Percentiles rank a stretch among this genome's conserved stretches.
Conservation (phyloP, 257 asterid species). For the Fraxinus excelsior region DNA sequence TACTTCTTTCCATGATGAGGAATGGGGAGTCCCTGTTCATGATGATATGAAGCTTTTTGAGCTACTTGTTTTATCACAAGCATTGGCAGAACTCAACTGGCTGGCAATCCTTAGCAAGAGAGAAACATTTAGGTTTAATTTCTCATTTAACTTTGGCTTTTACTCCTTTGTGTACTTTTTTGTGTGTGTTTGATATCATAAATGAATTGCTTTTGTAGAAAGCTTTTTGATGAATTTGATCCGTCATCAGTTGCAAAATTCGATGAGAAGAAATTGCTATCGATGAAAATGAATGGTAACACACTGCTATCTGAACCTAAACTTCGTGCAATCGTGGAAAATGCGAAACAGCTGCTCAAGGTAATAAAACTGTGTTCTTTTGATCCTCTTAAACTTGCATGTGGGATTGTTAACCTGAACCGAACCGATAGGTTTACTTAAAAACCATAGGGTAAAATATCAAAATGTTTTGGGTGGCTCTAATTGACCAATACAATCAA, state of each 20-base stretch:
- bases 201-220: conserved; percentile 44
- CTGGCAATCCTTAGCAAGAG: conserved; percentile 71
- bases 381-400: neutral
- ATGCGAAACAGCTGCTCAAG: conserved; percentile 75
- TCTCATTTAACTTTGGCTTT: conserved; percentile 9
- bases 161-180: conserved; percentile 1
- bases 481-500: too few species aligned
- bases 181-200: neutral
- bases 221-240: conserved; percentile 59
- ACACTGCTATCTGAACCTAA: conserved; percentile 72
- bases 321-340: conserved; percentile 69
- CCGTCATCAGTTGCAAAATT: conserved; percentile 61
- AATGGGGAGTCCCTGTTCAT: conserved; percentile 84
- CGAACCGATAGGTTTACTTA: neutral
- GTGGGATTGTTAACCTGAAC: too few species aligned
- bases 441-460: neutral
- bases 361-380: conserved; percentile 26
- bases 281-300: conserved; percentile 44
- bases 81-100: conserved; percentile 79
- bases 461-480: too few species aligned
- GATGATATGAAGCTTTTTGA: conserved; percentile 75
- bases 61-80: conserved; percentile 77
- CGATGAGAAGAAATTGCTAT: conserved; percentile 52
- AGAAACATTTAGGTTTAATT: conserved; percentile 56
- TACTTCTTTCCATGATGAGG: conserved; percentile 73